Evolutionary conservation across 148 eudicot species (phyloP).

Genomic region (Linanthus parryae): DNA sequence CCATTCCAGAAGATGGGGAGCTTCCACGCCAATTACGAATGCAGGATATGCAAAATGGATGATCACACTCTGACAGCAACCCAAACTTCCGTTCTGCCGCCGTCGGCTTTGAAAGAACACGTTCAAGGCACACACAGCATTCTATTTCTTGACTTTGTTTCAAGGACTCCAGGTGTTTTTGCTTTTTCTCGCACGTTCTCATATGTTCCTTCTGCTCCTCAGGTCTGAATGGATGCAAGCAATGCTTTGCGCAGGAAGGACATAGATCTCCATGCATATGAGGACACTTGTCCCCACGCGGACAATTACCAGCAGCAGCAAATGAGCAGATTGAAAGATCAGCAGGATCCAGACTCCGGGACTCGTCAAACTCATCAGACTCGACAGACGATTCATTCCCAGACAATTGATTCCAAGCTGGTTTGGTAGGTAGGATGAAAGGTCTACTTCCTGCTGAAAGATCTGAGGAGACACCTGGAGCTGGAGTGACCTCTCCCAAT

Average conservation of each 20-base stretch:
- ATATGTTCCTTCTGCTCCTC: constrained; percentile 79
- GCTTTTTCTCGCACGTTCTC: constrained; percentile 61
- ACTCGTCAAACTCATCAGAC: constrained; percentile 19
- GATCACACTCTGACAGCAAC: constrained; percentile 88
- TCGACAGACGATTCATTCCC: constrained; percentile 18
- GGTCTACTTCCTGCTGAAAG: constrained; percentile 35
- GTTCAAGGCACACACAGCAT: constrained; percentile 94
- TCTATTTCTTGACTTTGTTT: constrained; percentile 91
- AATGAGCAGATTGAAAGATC: constrained; percentile 72
- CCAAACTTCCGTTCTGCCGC: constrained; percentile 83
- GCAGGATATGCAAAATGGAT: constrained; percentile 85
- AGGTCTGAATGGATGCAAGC: constrained; percentile 86
- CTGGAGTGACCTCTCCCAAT: constrained; percentile 10
- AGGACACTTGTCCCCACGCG: constrained; percentile 81
- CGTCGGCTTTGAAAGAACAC: constrained; percentile 66
- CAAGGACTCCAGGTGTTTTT: constrained; percentile 60
- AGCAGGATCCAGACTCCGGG: constrained; percentile 34
- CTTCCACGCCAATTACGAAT: constrained; percentile 92
- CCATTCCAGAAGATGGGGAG: constrained; percentile 87
- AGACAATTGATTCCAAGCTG: constrained; percentile 38
- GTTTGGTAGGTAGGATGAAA: constrained; percentile 14
- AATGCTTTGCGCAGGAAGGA: constrained; percentile 61
- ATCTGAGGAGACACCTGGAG: constrained; percentile 27
- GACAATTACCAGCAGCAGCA: constrained; percentile 85
- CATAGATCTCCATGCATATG: constrained; percentile 92